Base-by-base conservation (phyloP, 106 monocot species). In the Dendrobium officinale region DNA sequence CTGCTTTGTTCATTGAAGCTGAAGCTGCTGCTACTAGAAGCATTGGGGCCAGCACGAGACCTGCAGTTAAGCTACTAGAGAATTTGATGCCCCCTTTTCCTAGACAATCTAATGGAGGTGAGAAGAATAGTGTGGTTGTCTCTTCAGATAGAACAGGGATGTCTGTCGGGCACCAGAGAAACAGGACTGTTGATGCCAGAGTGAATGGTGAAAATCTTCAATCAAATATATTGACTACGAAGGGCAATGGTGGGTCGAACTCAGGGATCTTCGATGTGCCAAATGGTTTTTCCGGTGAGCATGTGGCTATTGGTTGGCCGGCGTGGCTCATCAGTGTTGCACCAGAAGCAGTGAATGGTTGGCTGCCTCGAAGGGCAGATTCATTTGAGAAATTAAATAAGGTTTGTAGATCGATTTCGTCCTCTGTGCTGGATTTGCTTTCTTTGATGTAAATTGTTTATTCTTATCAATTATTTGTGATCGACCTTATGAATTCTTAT, bases 361-460 rank as follows among this genome's bases (percentile, higher is more conserved):
- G 90, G 90, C 45, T 85, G 19, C 90, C 90, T 24, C 67, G 87
- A 40, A 82, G 77, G 76, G 84, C 87, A 0, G 85, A 85, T 75
- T 87, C 90, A 2, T 90, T 90, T 80, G 85, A 90, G 79, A 90
- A 90, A 77, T 79, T 90, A 77, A 82, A 82, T 27, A 89, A 89
- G 89, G 89, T 89, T 37, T 31, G 70, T 0, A 9, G 27, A 15
- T 37, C 45, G 9, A 45, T 9, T 45, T 45, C 27, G 3, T 29
- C 13, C 37, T 27, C 31, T 70, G 15, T 37, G 70, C 70, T 70
- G 9, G 7, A 27, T 70, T 70, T 66, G 64, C 1, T 24, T 24
- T 66, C 64, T 66, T 22, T 66, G 26, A 66, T 66, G 5, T 24
- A 3, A 15, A 51, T 51, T 51, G 3, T 51, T 51, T 15, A 45